Evolutionary conservation across 2,329 filamentous ascomycete species (phyloP), one percentile per base, ranked within the genome.

Genomic region (Drechmeria coniospora): DNA sequence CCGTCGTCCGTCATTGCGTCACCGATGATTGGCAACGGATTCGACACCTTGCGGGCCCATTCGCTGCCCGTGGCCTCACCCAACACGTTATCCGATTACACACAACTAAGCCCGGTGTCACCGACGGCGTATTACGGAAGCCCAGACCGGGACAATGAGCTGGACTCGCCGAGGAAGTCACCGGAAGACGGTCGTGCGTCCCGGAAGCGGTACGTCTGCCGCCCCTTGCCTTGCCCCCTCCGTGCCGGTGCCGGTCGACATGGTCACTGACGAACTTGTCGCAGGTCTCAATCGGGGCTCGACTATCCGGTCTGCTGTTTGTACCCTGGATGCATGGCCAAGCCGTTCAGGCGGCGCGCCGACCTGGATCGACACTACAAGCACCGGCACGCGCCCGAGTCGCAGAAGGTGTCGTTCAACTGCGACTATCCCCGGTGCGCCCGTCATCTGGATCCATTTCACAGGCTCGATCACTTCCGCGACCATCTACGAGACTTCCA

Each of bases 401-500:
- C 47, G 12, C 40, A 54, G 26, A 63, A 61, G 36, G 49, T 54
- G 9, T 44, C 51, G 12, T 65, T 53, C 39, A 46, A 42, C 13
- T 73, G 68, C 45, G 66, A 71, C 51, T 69, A 68, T 38, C 44
- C 49, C 12, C 51, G 44, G 28, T 71, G 68, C 41, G 33, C 44
- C 15, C 59, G 68, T 6, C 48, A 46, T 16, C 41, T 43, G 5
- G 47, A 56, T 3, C 59, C 65, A 2, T 71, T 72, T 39, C 53
- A 55, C 37, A 58, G 68, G 19, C 57, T 61, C 18, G 68, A 73
- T 35, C 68, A 72, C 46, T 68, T 59, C 41, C 56, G 67, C 21
- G 65, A 69, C 32, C 68, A 73, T 42, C 55, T 68, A 21, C 58
- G 68, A 18, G 58, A 65, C 25, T 66, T 53, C 35, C 68, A 73